Evolutionary conservation across 2,329 filamentous ascomycete species (phyloP), one percentile per base, ranked within the genome.

Genomic region (Pyrenochaeta sp.): DNA sequence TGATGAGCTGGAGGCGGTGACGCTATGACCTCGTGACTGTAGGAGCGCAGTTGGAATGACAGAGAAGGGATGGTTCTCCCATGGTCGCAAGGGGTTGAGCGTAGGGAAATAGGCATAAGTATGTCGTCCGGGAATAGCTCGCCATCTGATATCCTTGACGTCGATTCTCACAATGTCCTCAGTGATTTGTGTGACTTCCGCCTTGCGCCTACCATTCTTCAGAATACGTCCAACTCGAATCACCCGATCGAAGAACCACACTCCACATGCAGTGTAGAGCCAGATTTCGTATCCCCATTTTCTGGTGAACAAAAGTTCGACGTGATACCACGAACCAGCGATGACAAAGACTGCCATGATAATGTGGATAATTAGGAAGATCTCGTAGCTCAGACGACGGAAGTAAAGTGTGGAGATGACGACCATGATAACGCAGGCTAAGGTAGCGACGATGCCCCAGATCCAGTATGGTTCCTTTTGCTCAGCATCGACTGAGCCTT

Each of bases 31-130:
- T 14, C 29, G 21, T 11, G 37, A 39, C 4, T 31, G 15, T 74
- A 61, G 54, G 5, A 63, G 39, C 1, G 56, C 52, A 1, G 64
- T 67, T 2, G 62, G 47, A n/a, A 54, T 45, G 20, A 82, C 62
- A 1, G 80, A 83, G 60, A 85, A 85, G 0, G 82, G 82, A 60
- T 85, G 83, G 42, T 82, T 84, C 63, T 85, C 81, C 82, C 82
- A 85, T 1, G 55, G 54, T 4, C 54, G 43, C 17, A 55, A 32
- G 3, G 42, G 40, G 23, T 53, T 75, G 3, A 83, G 58, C 0
- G 77, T 78, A 0, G 82, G 82, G 59, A 85, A 83, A 61, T 83
- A 83, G 0, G 77, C 66, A 51, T 82, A 84, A 0, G 71, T 77
- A 46, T 81, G 76, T 2, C 72, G 30, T 2, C 60, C 58, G 1